Base-by-base conservation (phyloP, 1,139 yeast genomes). In the Pichia sp. region DNA sequence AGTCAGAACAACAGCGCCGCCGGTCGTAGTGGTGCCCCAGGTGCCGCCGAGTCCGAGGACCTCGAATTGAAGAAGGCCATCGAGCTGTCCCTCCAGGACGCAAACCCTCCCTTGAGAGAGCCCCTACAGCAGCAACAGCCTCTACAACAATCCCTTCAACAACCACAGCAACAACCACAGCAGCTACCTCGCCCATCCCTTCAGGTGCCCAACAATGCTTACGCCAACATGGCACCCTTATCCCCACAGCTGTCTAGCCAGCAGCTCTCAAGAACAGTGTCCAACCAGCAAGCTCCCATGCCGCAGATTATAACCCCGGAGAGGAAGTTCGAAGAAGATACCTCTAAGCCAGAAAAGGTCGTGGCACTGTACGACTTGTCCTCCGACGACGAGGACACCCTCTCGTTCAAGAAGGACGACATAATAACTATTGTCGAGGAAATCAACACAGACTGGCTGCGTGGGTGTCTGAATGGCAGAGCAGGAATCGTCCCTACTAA, bases 401-500 rank as follows among this genome's bases (percentile, higher is more conserved):
- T 87, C 30, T 82, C 90, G 0, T 86, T 87, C 67, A 75, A 81
- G 49, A 85, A 83, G 62, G 92, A 90, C 26, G 95, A 87, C 66
- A 75, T 84, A 2, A 92, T 93, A 50, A 85, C 87, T 1, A 96
- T 93, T 1, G 78, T 92, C 50, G 98, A 90, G 64, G 80, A 88
- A 16, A 96, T 88, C 6, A 90, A 90, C 70, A 79, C 90, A 59
- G 98, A 93, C 68, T 93, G 99, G 99, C 89, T 97, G 87, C 79
- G 90, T 62, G 99, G 99, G 5, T 82, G 93, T 5, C 72, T 92
- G 52, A 78, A 81, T 55, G 97, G 97, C 0, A 78, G 78, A 55
- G 76, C 83, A 48, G 99, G 99, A 32, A 86, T 93, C n/a, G 90
- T 93, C 71, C 99, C 99, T 0, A 77, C 89, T 56, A 93, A 93